These are phyloP conservation scores for Rubia tinctorum DNA, from an alignment of 305 asterid genomes.

Conservation along the genomic window DNA sequence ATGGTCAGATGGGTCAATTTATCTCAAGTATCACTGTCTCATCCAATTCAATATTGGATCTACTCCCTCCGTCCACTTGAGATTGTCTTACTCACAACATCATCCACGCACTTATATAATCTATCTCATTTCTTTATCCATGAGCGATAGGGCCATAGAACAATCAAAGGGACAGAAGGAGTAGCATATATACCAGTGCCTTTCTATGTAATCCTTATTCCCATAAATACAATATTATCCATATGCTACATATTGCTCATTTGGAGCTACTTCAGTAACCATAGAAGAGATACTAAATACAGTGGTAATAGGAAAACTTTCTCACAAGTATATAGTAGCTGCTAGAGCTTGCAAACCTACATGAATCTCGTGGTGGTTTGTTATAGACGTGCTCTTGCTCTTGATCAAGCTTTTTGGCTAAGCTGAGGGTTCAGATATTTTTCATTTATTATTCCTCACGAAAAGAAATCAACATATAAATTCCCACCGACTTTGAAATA, in stretches of 20 bases:
- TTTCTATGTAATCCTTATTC: constrained; percentile 1
- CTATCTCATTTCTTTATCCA: neutral
- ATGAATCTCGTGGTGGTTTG: neutral
- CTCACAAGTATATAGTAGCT: neutral
- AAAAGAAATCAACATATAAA: neutral
- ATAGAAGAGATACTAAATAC: neutral
- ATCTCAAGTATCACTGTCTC: neutral
- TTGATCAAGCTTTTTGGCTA: neutral
- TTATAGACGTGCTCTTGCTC: neutral
- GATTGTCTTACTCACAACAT: neutral
- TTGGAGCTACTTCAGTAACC: neutral
- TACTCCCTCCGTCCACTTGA: neutral
- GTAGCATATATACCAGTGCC: neutral
- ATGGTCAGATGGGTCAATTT: neutral
- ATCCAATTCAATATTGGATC: neutral
- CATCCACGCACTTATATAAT: neutral
- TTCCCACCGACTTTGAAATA: neutral
- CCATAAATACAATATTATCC: neutral
- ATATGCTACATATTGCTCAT: neutral
- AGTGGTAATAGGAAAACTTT: neutral
- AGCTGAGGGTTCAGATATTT: neutral
- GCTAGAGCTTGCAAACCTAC: constrained; percentile 1
- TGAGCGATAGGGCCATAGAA: neutral
- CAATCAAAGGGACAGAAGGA: neutral
- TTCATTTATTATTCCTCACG: neutral